Conservation (phyloP, 768 basidiomycete genomes). For the Tricholoma sp. region DNA sequence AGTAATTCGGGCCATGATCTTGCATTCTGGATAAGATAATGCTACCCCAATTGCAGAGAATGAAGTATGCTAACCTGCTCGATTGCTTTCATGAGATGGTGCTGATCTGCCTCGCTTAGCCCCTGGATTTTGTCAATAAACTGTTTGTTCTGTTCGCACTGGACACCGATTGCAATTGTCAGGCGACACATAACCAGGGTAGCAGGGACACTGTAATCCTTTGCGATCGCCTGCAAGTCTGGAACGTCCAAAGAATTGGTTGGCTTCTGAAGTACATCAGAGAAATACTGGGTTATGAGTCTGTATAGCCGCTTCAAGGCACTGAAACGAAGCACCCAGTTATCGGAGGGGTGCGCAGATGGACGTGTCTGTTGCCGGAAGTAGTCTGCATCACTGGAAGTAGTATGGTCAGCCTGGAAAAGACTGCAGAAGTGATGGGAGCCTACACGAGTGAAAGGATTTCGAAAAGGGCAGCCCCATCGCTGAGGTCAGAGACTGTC, state of each 20-base stretch:
- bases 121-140: slow-evolving; percentile 88
- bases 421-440: not conserved
- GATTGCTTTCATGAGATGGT: slow-evolving; percentile 88
- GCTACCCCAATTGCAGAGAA: not conserved
- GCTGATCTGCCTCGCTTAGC: slow-evolving; percentile 78
- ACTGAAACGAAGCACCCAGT: slow-evolving; percentile 86
- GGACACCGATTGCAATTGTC: slow-evolving; percentile 81
- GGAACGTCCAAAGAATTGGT: slow-evolving; percentile 79
- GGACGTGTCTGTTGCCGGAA: slow-evolving; percentile 61
- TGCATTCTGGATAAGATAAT: not conserved
- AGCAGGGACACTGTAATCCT: slow-evolving; percentile 61
- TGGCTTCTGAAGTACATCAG: slow-evolving; percentile 77
- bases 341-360: slow-evolving; percentile 64
- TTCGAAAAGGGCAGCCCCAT: slow-evolving; percentile 73
- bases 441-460: slow-evolving; percentile 73
- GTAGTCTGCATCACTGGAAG: slow-evolving; percentile 67
- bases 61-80: slow-evolving; percentile 60
- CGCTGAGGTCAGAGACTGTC: slow-evolving; percentile 66
- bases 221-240: slow-evolving; percentile 80
- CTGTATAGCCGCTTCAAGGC: slow-evolving; percentile 81
- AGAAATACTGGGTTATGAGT: slow-evolving; percentile 84
- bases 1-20: slow-evolving; percentile 77
- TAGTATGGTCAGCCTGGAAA: slow-evolving; percentile 3
- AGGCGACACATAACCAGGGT: slow-evolving; percentile 74
- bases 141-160: slow-evolving; percentile 83